A percentile compares a stretch with the other conserved stretches of the same genome.
phyloP scores from a whole-genome alignment of 176 grass and related monocot species.

The Triticum dicoccoides region DNA sequence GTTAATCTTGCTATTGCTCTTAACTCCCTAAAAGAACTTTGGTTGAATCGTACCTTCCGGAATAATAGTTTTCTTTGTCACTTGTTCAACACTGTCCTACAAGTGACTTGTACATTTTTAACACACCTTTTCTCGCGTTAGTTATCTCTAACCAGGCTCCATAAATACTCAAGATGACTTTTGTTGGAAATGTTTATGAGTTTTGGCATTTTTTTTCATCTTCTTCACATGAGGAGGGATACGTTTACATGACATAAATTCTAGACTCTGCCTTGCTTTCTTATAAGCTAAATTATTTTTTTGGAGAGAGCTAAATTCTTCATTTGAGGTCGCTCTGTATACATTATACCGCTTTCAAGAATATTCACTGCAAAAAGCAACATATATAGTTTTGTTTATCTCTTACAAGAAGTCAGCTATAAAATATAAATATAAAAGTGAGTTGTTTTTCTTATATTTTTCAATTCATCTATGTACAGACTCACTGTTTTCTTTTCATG shows the following conservation, averaged over 20 bases:
- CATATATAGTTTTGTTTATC: background rate
- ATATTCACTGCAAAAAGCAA: background rate
- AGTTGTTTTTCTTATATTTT: background rate
- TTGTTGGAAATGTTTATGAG: background rate
- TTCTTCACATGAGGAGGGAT: too few species aligned
- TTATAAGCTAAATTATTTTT: too few species aligned
- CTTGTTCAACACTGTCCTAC: background rate
- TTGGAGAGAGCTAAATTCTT: too few species aligned
- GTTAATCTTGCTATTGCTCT: background rate
- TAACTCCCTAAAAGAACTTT: background rate
- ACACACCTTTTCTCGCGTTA: background rate
- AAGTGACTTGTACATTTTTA: background rate
- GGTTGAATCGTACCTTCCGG: background rate
- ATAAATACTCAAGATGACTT: background rate
- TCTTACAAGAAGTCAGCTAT: background rate
- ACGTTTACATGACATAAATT: too few species aligned
- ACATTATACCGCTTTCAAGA: background rate
- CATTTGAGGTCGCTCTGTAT: background rate
- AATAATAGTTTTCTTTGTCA: background rate
- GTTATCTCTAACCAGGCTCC: background rate
- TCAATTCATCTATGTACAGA: too few species aligned
- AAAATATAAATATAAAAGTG: background rate
- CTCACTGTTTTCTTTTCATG: too few species aligned
- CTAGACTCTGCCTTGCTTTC: too few species aligned
- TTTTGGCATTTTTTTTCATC: too few species aligned